Conservation (phyloP, 176 grass and related monocot species). For the Zea luxurians region DNA sequence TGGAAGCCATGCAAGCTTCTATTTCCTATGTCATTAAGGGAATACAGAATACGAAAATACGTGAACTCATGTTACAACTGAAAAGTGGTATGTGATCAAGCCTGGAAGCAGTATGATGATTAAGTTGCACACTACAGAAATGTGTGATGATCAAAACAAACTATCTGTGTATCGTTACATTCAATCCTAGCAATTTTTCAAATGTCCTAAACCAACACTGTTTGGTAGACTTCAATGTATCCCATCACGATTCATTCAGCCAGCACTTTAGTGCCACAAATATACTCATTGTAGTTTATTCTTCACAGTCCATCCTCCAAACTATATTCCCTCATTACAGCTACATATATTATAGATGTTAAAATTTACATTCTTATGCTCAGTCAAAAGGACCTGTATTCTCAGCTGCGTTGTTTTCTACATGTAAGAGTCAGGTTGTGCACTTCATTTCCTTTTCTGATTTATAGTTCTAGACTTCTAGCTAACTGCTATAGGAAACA, state of each 20-base stretch:
- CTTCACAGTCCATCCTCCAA: neutral
- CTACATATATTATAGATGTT: neutral
- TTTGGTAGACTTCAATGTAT: neutral
- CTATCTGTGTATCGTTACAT: neutral
- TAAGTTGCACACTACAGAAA: neutral
- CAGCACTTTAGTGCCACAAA: neutral
- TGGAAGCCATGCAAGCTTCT: neutral
- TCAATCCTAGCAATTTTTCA: neutral
- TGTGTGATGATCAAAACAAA: neutral
- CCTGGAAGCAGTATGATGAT: neutral
- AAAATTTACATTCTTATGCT: neutral
- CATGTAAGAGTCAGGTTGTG: neutral
- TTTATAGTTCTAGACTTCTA: neutral
- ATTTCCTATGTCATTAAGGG: neutral
- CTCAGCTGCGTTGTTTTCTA: neutral
- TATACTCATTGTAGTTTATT: neutral
- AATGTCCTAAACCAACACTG: neutral
- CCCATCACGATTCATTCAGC: neutral
- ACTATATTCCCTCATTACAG: constrained; percentile 11
- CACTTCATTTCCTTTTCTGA: neutral
- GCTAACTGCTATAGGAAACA: neutral
- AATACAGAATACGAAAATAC: neutral
- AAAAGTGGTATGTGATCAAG: neutral
- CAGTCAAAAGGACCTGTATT: neutral
- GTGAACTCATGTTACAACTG: constrained; percentile 2